Conservation (phyloP, 306 rosid species). For the Lathyrus sativus region DNA sequence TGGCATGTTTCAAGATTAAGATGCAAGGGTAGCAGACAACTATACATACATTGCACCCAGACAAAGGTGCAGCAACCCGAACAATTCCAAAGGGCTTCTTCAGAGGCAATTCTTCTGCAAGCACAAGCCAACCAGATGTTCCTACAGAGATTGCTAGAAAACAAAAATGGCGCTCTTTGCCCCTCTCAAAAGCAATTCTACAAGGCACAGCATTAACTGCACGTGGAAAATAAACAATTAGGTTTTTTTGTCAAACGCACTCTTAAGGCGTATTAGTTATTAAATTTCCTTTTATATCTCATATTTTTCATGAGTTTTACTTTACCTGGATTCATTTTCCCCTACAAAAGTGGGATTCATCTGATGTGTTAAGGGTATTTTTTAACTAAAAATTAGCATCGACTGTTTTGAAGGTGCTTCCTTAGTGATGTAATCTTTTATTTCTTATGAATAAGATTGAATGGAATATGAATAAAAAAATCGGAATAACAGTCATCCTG, state of each 20-base stretch:
- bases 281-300: background rate
- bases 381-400: background rate
- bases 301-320: background rate
- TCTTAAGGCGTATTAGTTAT: background rate
- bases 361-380: background rate
- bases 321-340: background rate
- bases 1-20: slow-evolving; percentile 19
- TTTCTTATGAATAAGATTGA: background rate
- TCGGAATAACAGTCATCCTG: background rate
- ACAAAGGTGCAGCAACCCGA: slow-evolving; percentile 88
- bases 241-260: background rate
- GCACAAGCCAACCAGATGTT: slow-evolving; percentile 77
- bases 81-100: slow-evolving; percentile 68
- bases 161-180: slow-evolving; percentile 80
- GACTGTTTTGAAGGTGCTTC: background rate
- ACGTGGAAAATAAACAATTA: slow-evolving; percentile 33
- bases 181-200: slow-evolving; percentile 92
- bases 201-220: slow-evolving; percentile 85
- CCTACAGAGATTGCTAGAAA: slow-evolving; percentile 70
- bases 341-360: background rate
- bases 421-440: background rate
- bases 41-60: slow-evolving; percentile 78
- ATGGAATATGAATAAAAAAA: background rate
- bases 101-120: slow-evolving; percentile 76
- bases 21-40: slow-evolving; percentile 26